Conservation (phyloP, 1,139 yeast genomes). For the Candida dubliniensis region DNA sequence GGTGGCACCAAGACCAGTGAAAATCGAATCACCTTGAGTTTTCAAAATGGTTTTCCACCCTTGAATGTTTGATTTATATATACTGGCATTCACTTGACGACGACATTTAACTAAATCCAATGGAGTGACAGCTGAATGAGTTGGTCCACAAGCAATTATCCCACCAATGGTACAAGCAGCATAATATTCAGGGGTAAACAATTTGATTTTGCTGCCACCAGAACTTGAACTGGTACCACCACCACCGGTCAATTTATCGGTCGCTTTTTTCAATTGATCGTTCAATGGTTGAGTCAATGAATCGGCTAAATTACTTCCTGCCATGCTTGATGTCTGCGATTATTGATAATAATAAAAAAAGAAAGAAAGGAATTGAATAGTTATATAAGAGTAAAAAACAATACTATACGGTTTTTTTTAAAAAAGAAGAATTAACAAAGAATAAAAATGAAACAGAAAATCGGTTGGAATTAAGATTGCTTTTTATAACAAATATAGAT, state of each 20-base stretch:
- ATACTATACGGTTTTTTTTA: too few species aligned
- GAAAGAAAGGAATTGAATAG: background rate
- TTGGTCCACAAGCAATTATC: conserved; percentile 89
- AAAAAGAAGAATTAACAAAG: too few species aligned
- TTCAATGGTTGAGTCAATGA: conserved; percentile 33
- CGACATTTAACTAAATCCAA: conserved; percentile 91
- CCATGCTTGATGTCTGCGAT: conserved; percentile 13
- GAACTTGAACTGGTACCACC: conserved; percentile 15
- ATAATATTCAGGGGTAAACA: conserved; percentile 70
- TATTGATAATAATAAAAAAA: too few species aligned
- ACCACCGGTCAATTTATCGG: conserved; percentile 15
- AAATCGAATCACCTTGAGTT: conserved; percentile 75
- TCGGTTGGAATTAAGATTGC: too few species aligned
- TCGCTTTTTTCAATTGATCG: conserved; percentile 23
- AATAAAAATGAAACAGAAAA: too few species aligned
- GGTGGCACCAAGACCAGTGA: conserved; percentile 89
- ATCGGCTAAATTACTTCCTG: conserved; percentile 25
- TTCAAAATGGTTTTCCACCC: conserved; percentile 76
- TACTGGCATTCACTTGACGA: conserved; percentile 73
- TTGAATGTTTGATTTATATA: conserved; percentile 73
- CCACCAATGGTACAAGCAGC: conserved; percentile 89
- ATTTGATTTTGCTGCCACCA: conserved; percentile 27
- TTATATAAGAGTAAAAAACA: background rate
- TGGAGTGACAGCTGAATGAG: conserved; percentile 91
- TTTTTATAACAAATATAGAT: too few species aligned